Evolutionary conservation across 768 basidiomycete species (phyloP).

Genomic region (Ramaria sp.): DNA sequence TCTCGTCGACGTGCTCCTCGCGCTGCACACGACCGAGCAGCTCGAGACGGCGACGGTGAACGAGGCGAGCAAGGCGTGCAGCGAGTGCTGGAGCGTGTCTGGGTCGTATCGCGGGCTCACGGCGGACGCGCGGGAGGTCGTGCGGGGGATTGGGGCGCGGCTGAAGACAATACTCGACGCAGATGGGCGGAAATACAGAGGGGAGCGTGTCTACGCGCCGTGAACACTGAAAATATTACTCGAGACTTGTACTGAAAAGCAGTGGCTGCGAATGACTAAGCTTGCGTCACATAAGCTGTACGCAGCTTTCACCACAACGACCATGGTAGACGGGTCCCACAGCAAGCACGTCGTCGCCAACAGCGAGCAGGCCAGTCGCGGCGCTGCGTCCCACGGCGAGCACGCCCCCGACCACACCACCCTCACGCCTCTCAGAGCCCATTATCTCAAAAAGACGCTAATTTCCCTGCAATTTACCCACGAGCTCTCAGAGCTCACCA

Average conservation of each 20-base stretch:
- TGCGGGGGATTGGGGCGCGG: constrained; percentile 49
- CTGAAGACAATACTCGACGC: constrained; percentile 48
- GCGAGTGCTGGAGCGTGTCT: constrained; percentile 72
- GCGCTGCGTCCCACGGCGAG: neutral
- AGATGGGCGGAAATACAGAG: constrained; percentile 36
- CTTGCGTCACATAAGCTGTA: neutral
- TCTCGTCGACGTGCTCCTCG: constrained; percentile 62
- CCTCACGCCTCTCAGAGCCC: constrained; percentile 84
- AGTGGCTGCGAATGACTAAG: neutral
- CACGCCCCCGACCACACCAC: constrained; percentile 9
- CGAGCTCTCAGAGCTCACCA: constrained; percentile 66
- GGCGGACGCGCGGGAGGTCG: constrained; percentile 43
- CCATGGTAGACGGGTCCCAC: no score
- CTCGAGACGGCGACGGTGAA: constrained; percentile 71
- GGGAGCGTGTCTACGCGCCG: constrained; percentile 27
- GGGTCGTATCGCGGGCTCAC: constrained; percentile 57
- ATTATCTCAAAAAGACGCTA: constrained; percentile 96
- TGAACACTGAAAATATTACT: constrained; percentile 5
- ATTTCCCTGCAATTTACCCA: constrained; percentile 72
- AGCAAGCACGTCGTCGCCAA: no score
- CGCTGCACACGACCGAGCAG: constrained; percentile 54
- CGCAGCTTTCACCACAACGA: neutral
- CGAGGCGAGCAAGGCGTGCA: constrained; percentile 58
- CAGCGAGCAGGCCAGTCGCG: no score
- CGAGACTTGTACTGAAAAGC: neutral